These are phyloP conservation scores for Ophiostoma ulmi DNA, from an alignment of 2,329 filamentous ascomycete genomes.

Conservation along the genomic window DNA sequence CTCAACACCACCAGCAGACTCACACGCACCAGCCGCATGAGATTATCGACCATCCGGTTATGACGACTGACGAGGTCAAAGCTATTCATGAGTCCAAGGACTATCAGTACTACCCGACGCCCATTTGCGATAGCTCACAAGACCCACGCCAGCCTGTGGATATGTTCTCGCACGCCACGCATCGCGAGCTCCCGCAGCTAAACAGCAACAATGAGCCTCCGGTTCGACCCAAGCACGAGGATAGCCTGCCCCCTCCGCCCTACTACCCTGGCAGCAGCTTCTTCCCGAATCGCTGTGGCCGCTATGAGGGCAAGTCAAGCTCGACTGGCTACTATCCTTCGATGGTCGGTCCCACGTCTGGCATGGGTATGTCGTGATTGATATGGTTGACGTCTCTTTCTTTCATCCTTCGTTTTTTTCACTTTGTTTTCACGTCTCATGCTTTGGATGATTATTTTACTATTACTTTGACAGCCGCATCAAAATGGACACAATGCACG, in stretches of 20 bases:
- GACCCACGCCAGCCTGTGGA: constrained; percentile 45
- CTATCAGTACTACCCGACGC: constrained; percentile 51
- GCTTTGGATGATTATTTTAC: background rate
- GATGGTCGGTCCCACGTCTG: constrained; percentile 42
- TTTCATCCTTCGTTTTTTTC: background rate
- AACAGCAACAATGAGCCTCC: constrained; percentile 18
- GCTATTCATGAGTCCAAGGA: constrained; percentile 45
- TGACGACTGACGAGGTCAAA: constrained; percentile 50
- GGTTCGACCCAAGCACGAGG: constrained; percentile 48
- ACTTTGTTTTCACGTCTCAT: background rate
- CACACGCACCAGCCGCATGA: constrained; percentile 37
- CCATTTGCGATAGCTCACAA: constrained; percentile 46
- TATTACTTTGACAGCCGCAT: background rate
- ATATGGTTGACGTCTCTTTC: background rate
- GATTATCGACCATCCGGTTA: constrained; percentile 45
- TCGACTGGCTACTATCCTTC: constrained; percentile 53
- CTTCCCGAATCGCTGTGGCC: constrained; percentile 41
- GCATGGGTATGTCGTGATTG: constrained; percentile 42
- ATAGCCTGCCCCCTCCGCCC: constrained; percentile 37
- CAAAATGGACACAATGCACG: background rate
- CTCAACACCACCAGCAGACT: constrained; percentile 34
- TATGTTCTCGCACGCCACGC: constrained; percentile 41
- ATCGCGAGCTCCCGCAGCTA: constrained; percentile 34
- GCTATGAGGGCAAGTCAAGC: constrained; percentile 50
- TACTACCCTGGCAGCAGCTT: constrained; percentile 42